Base-by-base conservation (phyloP, 148 eudicot genomes). In the Cornus controversa region DNA sequence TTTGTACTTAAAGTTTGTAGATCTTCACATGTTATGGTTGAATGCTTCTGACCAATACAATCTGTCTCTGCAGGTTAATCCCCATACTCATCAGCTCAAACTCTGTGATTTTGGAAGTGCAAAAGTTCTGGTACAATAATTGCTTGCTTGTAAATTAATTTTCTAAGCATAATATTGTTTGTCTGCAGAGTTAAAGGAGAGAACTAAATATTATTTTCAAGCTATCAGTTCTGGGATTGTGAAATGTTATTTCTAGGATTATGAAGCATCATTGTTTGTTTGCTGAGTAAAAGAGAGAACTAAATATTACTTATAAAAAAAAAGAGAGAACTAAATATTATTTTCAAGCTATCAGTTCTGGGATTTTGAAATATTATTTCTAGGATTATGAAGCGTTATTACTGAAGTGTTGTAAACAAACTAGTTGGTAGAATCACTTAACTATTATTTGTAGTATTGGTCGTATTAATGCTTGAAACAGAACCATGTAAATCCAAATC, bases 31-130 rank as follows among this genome's bases (percentile, higher is more conserved):
- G n/a, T 28, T 25, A 23, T 70, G 25, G 15, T 29, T 42, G 65
- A 63, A 66, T 53, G 25, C 36, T 26, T 50, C 10, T 71, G 60
- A 71, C 20, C 60, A 4, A 18, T 24, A 45, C 15, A 36, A 40
- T 42, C 16, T 57, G 8, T 67, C 65, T 8, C 58, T 68, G 79
- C 89, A 87, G 87, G 90, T 87, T 25, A 85, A 87, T 81, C 86
- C 90, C 26, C 87, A 82, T 25, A 85, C 84, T 27, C 90, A 87
- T 70, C 87, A 86, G 80, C 75, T 86, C 69, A 86, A 86, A 67
- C 86, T 86, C 23, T 86, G 89, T 84, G 89, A 87, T 74, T 87
- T 87, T 80, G 90, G 90, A 58, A 87, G 90, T 76, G 90, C 90
- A 66, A 87, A 87, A 82, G 89, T 81, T 74, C 82, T 84, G 87